Base-by-base conservation (phyloP, 176 grass and related monocot species). In the Saccharum officinarum region DNA sequence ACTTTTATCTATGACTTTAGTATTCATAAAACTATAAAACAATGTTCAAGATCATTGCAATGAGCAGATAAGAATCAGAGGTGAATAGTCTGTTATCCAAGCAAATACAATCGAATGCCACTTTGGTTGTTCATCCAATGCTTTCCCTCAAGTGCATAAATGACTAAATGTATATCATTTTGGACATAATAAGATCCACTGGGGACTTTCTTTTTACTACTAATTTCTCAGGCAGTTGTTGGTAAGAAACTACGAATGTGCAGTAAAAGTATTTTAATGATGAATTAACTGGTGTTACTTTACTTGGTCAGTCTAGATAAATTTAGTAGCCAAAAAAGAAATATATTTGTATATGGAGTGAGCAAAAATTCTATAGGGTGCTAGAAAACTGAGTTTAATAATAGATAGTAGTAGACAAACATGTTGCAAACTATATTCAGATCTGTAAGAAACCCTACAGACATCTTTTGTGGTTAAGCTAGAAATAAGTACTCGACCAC, bases 31-130 rank as follows among this genome's bases (percentile, higher is more conserved):
- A 77, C 52, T 57, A 57, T 22, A 59, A n/a, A 59, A 39, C 31
- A 65, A 30, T 26, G 64, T 39, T 81, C 6, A 70, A 61, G 12
- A 67, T n/a, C 75, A 75, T 70, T 70, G 50, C 38, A 68, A 57
- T 45, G 26, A 17, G 34, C 38, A 16, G 28, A 79, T 63, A 42
- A 45, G 61, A 75, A 30, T 69, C 2, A 34, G 40, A 50, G 36
- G 22, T 36, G 3, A 75, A 67, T 36, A 33, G 13, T 46, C 59
- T 2, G 38, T 25, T 80, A 1, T 57, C 16, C 28, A 75, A 57
- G 17, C 37, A 20, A 49, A 22, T 9, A 46, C 6, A 83, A 73
- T 55, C 3, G 16, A 22, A 67, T 10, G 67, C 34, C 75, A 64
- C 23, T 22, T 52, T 52, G 16, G 57, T 65, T 73, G 20, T 23